These are phyloP conservation scores for Ilex aquifolium DNA, from an alignment of 257 asterid genomes.

Conservation along the genomic window DNA sequence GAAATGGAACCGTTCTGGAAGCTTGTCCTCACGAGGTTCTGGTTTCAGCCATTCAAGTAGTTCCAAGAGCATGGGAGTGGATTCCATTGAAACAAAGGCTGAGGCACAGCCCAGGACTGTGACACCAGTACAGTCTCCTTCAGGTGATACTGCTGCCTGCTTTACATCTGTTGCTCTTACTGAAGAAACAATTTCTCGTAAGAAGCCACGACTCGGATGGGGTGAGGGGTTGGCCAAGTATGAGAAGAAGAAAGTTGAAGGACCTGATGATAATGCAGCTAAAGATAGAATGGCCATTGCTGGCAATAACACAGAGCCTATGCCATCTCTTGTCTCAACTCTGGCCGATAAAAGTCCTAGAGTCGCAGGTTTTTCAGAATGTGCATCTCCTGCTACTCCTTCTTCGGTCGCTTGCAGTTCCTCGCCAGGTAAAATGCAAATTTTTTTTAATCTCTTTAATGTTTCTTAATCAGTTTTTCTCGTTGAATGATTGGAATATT, in stretches of 20 bases:
- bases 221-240: conserved; percentile 97
- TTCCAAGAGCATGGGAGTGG: conserved; percentile 46
- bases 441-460: background rate
- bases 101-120: conserved; percentile 32
- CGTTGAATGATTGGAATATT: no score
- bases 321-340: conserved; percentile 32
- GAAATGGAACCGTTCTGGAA: conserved; percentile 57
- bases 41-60: conserved; percentile 44
- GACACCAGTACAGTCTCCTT: conserved; percentile 27
- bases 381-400: conserved; percentile 71
- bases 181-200: conserved; percentile 66
- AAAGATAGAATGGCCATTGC: conserved; percentile 27
- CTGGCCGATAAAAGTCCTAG: conserved; percentile 58
- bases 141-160: conserved; percentile 32
- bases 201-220: conserved; percentile 98
- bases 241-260: conserved; percentile 88
- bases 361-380: conserved; percentile 40
- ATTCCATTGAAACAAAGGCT: conserved; percentile 30
- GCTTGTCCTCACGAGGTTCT: conserved; percentile 50
- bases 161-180: conserved; percentile 25
- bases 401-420: conserved; percentile 84
- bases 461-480: background rate
- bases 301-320: conserved; percentile 36
- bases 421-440: conserved; percentile 63
- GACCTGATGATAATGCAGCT: conserved; percentile 49